A percentile compares a stretch with the other conserved stretches of the same genome.
Evolutionary conservation across 768 basidiomycete genomes (phyloP).

Genomic region (Kwoniella dendrophila): DNA sequence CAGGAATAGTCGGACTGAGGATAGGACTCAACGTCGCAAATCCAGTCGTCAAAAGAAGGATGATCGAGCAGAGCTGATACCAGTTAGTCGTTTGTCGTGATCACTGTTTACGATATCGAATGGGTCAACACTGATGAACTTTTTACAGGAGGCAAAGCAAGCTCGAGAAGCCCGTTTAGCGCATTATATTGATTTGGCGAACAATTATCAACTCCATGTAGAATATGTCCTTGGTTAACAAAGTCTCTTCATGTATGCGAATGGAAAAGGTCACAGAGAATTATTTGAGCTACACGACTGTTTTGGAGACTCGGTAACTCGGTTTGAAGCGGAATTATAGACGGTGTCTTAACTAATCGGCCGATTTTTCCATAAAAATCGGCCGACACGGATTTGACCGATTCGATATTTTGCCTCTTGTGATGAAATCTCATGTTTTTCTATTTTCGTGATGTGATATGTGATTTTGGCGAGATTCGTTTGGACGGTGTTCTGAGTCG

Average conservation of each 20-base stretch:
- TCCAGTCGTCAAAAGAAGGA: not conserved
- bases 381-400: slow-evolving; percentile 1
- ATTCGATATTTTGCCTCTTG: no score
- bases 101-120: no score
- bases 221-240: slow-evolving; percentile 22
- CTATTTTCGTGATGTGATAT: not conserved
- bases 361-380: not conserved
- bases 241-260: not conserved
- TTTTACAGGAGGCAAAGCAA: slow-evolving; percentile 9
- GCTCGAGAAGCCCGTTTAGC: slow-evolving; percentile 22
- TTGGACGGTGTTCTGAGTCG: slow-evolving; percentile 5
- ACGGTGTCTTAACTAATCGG: no score
- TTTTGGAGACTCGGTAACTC: not conserved
- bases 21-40: no score
- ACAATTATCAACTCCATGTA: slow-evolving; percentile 15
- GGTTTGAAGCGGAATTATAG: not conserved
- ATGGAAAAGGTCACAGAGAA: no score
- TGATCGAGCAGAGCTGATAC: not conserved
- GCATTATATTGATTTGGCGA: slow-evolving; percentile 19
- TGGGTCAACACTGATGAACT: not conserved
- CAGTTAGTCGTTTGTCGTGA: not conserved
- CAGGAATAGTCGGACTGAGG: no score
- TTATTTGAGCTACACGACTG: no score
- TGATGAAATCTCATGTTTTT: slow-evolving; percentile 2
- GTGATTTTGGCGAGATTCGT: slow-evolving; percentile 10